Percentiles rank a stretch among this genome's conserved stretches.
Evolutionary conservation across 2,329 filamentous ascomycete genomes (phyloP).

Genomic region (Aspergillus fumigatus): DNA sequence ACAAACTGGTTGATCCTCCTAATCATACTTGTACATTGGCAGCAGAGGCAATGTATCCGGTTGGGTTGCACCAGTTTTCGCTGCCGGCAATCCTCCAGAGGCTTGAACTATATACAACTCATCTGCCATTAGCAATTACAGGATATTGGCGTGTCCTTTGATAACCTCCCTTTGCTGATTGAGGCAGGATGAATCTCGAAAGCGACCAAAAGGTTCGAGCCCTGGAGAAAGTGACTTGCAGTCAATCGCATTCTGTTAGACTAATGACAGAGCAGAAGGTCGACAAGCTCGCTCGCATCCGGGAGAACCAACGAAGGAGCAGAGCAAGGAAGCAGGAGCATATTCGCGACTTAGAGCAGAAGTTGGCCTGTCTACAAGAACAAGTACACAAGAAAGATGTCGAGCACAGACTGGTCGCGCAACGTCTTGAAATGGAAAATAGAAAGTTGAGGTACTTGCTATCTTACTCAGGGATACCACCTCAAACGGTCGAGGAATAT

Average conservation of each 20-base stretch:
- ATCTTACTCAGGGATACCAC: slow-evolving; percentile 20
- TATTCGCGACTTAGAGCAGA: slow-evolving; percentile 33
- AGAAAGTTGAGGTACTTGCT: slow-evolving; percentile 24
- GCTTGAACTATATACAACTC: not conserved
- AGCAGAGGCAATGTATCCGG: too few relatives aligned
- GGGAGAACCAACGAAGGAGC: slow-evolving; percentile 37
- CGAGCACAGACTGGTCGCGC: slow-evolving; percentile 28
- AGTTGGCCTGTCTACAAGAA: slow-evolving; percentile 23
- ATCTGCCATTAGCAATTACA: not conserved
- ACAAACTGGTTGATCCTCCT: not conserved
- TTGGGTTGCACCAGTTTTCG: not conserved
- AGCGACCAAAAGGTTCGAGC: slow-evolving; percentile 11
- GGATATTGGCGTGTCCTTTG: not conserved
- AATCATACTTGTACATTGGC: not conserved
- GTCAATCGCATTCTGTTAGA: not conserved
- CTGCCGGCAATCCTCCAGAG: not conserved
- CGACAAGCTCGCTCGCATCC: slow-evolving; percentile 37
- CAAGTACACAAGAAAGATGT: slow-evolving; percentile 29
- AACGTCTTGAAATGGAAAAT: slow-evolving; percentile 34
- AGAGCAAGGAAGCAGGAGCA: slow-evolving; percentile 34
- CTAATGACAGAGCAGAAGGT: slow-evolving; percentile 14
- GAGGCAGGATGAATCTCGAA: not conserved
- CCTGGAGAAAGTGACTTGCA: not conserved
- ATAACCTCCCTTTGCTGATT: not conserved
- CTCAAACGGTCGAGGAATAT: slow-evolving; percentile 24